Evolutionary conservation across 257 asterid genomes (phyloP), one percentile per base, ranked within the genome.

Genomic region (Plectranthus barbatus): DNA sequence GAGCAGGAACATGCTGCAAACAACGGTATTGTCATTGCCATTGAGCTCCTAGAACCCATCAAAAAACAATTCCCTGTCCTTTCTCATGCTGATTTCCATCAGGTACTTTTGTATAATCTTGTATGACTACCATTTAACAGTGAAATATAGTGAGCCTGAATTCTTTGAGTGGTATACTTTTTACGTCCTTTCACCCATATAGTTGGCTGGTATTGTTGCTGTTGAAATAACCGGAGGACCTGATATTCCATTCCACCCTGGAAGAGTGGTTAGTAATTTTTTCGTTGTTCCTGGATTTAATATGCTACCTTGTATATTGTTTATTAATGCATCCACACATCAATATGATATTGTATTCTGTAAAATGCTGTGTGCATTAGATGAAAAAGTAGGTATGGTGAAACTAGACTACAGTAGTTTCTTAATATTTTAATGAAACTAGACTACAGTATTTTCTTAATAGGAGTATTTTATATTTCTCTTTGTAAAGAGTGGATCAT

Each of bases 141-240:
- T 67, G 19, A 9, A 36, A 41, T 1, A 13, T 10, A 29, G 2
- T n/a, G n/a, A n/a, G n/a, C n/a, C n/a, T n/a, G n/a, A n/a, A n/a
- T 26, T 26, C 31, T 26, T 8, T 39, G 29, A 46, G 41, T 40
- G 14, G 39, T 61, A 17, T 56, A 7, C 17, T 4, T 45, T 52
- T 33, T 46, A 26, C 56, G 52, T 23, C 46, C 51, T 55, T 71
- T 24, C 3, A 31, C 50, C 70, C 4, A 1, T 60, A 46, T 68
- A 90, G 97, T 72, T 90, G 71, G 97, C 91, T 71, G 97, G 94
- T 56, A 88, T 84, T 58, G 97, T 91, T 69, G 95, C 92, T 55
- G 95, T 90, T 49, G 95, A 90, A 65, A 46, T 87, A 18, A 82
- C 97, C 9, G 96, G 97, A 11, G 97, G 97, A 64, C 97, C 97